Evolutionary conservation across 208 protist genomes (phyloP).

Genomic region (Blastocrithidia nonstop): DNA sequence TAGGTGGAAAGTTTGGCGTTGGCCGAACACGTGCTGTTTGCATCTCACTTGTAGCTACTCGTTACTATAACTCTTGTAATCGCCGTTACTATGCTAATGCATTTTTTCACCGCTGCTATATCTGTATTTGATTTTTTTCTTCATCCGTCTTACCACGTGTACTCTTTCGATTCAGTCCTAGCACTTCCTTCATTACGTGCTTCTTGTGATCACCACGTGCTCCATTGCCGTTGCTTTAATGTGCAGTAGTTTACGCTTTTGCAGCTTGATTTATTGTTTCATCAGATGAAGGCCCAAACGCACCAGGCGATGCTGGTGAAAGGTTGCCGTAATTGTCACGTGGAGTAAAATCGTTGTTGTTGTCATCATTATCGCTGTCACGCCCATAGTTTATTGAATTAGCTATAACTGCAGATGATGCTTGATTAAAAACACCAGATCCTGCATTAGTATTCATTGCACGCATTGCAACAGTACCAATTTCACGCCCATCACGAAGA

Average conservation of each 20-base stretch:
- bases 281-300: too few relatives aligned
- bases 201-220: conserved; percentile 10
- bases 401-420: too few relatives aligned
- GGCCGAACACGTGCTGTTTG: conserved; percentile 3
- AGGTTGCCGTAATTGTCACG: not conserved
- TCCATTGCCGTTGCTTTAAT: conserved; percentile 5
- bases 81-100: conserved; percentile 44
- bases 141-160: conserved; percentile 21
- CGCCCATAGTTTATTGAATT: too few relatives aligned
- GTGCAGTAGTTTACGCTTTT: not conserved
- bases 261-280: not conserved
- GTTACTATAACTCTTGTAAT: conserved; percentile 25
- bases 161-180: conserved; percentile 24
- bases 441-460: conserved; percentile 5
- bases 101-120: conserved; percentile 54
- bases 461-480: conserved; percentile 6
- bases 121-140: conserved; percentile 15
- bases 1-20: conserved; percentile 55
- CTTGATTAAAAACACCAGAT: conserved; percentile 9
- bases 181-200: conserved; percentile 17
- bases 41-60: conserved; percentile 12
- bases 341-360: not conserved
- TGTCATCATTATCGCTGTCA: not conserved
- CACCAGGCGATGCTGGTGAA: too few relatives aligned
- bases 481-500: too few relatives aligned